Base-by-base conservation (phyloP, 345 rosid genomes). In the Clarkia xantiana region DNA sequence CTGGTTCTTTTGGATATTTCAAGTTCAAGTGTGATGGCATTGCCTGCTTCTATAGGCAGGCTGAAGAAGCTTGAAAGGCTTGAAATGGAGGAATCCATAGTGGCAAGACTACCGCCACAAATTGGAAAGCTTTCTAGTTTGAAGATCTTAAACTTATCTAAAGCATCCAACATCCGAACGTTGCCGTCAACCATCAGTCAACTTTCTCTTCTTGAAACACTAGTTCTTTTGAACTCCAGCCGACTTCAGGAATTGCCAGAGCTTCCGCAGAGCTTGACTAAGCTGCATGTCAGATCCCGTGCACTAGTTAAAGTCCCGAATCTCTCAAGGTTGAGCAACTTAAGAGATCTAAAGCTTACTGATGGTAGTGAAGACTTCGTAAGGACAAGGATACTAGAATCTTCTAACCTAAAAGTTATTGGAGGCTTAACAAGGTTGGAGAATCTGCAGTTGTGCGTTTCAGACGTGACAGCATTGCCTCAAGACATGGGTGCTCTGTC, bases 21-120 rank as follows among this genome's bases (percentile, higher is more conserved):
- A 36, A 9, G 15, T 10, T 16, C 53, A 47, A 39, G 36, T 8
- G 48, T 56, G 9, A 15, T 10, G 13, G 39, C 25, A 22, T 10
- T 48, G 10, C 52, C 52, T 6, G 52, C 25, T 14, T 11, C 44
- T 8, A 16, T 55, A 0, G 49, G 43, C 3, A 45, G 45, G 45
- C 50, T 55, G 18, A 16, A 12, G 36, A 45, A 45, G 4, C 50
- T 55, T 23, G 14, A 46, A 46, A n/a, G 10, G 25, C n/a, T 46
- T 46, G 10, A 1, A 18, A 17, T 46, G 13, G 14, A 4, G 4
- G 34, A n/a, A 10, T 45, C 22, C 20, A 17, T 12, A 45, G 8
- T 45, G 48, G 11, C 0, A 3, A 22, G 10, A 16, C 22, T 45
- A 3, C 48, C 48, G 16, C 10, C 12, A 22, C 13, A 16, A 16